Conservation (phyloP, 2,329 filamentous ascomycete species). For the Byssochlamys sp. region DNA sequence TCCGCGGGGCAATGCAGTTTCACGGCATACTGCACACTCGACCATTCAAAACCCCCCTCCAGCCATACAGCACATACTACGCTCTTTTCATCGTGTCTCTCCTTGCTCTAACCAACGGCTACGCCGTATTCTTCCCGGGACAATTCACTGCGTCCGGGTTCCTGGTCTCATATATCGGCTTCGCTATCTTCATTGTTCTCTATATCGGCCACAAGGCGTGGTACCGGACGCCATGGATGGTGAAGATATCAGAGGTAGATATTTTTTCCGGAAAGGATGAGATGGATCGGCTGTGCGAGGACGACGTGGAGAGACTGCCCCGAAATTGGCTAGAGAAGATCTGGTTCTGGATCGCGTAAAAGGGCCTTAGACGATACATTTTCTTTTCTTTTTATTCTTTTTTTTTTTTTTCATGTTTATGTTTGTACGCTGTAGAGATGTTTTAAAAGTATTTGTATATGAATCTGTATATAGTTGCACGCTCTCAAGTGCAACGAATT, state of each 20-base stretch:
- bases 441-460: too few relatives aligned
- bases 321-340: constrained; percentile 35
- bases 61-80: constrained; percentile 46
- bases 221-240: constrained; percentile 23
- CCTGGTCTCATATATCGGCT: constrained; percentile 46
- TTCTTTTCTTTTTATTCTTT: too few relatives aligned
- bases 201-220: constrained; percentile 29
- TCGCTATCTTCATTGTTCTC: constrained; percentile 42
- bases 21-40: constrained; percentile 36
- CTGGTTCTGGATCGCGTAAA: constrained; percentile 40
- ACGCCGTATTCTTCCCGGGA: constrained; percentile 44
- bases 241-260: constrained; percentile 32
- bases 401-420: not conserved
- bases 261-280: constrained; percentile 33
- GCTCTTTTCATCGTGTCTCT: constrained; percentile 39
- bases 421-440: too few relatives aligned
- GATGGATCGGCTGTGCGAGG: constrained; percentile 35
- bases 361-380: too few relatives aligned
- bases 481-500: too few relatives aligned
- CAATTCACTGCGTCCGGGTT: constrained; percentile 40
- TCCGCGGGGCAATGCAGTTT: constrained; percentile 44
- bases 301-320: constrained; percentile 31
- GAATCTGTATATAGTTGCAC: too few relatives aligned
- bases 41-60: constrained; percentile 42
- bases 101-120: constrained; percentile 49